Conservation (phyloP, 768 basidiomycete species). For the Xanthoconium stramineum region DNA sequence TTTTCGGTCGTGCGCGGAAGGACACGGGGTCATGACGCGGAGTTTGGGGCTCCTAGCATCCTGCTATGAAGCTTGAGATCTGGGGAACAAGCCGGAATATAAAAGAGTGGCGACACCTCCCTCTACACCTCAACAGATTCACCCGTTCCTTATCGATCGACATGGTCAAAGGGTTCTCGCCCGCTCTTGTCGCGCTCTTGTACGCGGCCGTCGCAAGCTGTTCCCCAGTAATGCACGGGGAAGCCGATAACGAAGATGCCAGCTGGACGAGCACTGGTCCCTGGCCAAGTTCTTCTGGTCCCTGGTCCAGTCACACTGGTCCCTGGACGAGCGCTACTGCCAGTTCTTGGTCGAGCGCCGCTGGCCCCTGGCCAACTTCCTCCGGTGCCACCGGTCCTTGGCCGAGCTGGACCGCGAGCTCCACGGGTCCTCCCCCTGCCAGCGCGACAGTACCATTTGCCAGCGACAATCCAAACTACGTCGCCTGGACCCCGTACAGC, state of each 20-base stretch:
- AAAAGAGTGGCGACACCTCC: too few species aligned
- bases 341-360: neutral
- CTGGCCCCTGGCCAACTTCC: too few species aligned
- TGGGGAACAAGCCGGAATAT: too few species aligned
- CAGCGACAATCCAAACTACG: constrained; percentile 40
- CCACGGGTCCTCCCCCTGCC: constrained; percentile 26
- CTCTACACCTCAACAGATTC: neutral
- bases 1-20: too few species aligned
- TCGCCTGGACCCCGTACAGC: constrained; percentile 34
- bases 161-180: constrained; percentile 6
- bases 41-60: too few species aligned
- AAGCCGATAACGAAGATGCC: too few species aligned
- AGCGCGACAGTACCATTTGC: constrained; percentile 41
- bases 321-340: too few species aligned
- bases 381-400: too few species aligned
- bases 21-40: too few species aligned
- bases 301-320: too few species aligned
- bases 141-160: neutral
- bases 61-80: too few species aligned
- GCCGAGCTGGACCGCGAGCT: neutral
- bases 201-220: constrained; percentile 1
- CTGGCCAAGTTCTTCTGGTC: neutral
- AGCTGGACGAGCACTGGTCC: too few species aligned
- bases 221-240: neutral
- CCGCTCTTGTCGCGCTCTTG: constrained; percentile 1